Percentiles rank a stretch among this genome's conserved stretches.
These are phyloP conservation scores for Cylindrodendrum hubeiense DNA, from an alignment of 2,329 filamentous ascomycete genomes.

Conservation along the genomic window DNA sequence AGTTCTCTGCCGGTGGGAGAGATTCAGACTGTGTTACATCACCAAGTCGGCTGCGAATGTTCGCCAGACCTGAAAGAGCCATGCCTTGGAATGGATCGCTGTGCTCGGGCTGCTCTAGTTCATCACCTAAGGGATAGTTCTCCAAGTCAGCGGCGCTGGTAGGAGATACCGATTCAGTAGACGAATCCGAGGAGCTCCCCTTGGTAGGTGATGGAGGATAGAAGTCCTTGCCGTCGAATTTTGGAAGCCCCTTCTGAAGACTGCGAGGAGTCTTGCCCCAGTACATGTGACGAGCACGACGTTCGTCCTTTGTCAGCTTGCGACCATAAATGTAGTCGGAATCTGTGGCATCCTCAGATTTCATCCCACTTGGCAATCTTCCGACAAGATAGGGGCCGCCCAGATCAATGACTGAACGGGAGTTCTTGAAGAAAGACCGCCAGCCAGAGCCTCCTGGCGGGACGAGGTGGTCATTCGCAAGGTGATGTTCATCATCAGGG, in stretches of 20 bases:
- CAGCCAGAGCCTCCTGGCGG: slow-evolving; percentile 33
- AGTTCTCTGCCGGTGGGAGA: slow-evolving; percentile 39
- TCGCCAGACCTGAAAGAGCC: slow-evolving; percentile 13
- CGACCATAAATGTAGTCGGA: slow-evolving; percentile 68
- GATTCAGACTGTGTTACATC: slow-evolving; percentile 51
- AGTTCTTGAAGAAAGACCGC: slow-evolving; percentile 38
- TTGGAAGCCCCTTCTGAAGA: slow-evolving; percentile 66
- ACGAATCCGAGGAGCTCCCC: slow-evolving; percentile 35
- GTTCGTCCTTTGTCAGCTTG: slow-evolving; percentile 69
- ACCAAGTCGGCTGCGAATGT: slow-evolving; percentile 41
- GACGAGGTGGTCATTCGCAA: slow-evolving; percentile 20
- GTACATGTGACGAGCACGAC: slow-evolving; percentile 69
- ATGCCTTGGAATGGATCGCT: slow-evolving; percentile 36
- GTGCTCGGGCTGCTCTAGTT: slow-evolving; percentile 11
- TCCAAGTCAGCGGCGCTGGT: not conserved
- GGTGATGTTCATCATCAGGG: not conserved
- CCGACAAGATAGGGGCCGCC: slow-evolving; percentile 67
- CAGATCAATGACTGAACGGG: slow-evolving; percentile 25
- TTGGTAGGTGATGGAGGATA: slow-evolving; percentile 69
- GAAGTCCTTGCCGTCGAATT: slow-evolving; percentile 75
- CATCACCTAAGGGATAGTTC: not conserved
- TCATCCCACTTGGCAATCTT: slow-evolving; percentile 59
- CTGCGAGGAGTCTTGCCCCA: slow-evolving; percentile 69
- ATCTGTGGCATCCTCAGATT: slow-evolving; percentile 55
- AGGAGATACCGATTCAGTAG: not conserved